A percentile compares a stretch with the other conserved stretches of the same genome.
phyloP scores from a whole-genome alignment of 768 basidiomycete genomes.

The Podaxis sp. region DNA sequence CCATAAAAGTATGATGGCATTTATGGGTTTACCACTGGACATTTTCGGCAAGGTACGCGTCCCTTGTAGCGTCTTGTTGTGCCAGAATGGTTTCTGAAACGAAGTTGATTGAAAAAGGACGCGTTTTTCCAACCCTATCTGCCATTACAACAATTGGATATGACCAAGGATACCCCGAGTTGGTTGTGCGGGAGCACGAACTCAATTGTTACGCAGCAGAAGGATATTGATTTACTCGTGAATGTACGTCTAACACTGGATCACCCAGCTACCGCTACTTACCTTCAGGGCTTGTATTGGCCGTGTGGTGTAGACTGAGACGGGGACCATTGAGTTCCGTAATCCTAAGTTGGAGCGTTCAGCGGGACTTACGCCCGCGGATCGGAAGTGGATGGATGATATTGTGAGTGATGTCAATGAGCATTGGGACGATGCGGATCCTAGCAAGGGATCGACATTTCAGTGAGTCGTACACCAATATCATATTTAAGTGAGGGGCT shows the following conservation, averaged over 20 bases:
- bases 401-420: conserved; percentile 84
- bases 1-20: conserved; percentile 84
- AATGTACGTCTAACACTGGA: conserved; percentile 48
- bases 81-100: neutral
- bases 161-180: conserved; percentile 70
- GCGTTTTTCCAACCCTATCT: conserved; percentile 98
- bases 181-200: conserved; percentile 98
- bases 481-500: neutral
- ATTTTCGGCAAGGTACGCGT: conserved; percentile 78
- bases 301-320: conserved; percentile 64
- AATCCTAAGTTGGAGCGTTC: conserved; percentile 77
- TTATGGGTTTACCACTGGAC: conserved; percentile 90
- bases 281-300: neutral
- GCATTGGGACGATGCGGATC: conserved; percentile 66
- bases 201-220: conserved; percentile 89
- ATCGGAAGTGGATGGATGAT: conserved; percentile 98
- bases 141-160: conserved; percentile 91
- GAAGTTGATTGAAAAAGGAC: conserved; percentile 42
- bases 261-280: neutral
- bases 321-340: conserved; percentile 80
- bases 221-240: conserved; percentile 85
- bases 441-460: conserved; percentile 51
- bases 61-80: neutral
- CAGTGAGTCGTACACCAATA: conserved; percentile 41
- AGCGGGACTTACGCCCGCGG: conserved; percentile 81